These are phyloP conservation scores for Dryadomyces quercivorus DNA, from an alignment of 2,329 filamentous ascomycete genomes.

Conservation along the genomic window DNA sequence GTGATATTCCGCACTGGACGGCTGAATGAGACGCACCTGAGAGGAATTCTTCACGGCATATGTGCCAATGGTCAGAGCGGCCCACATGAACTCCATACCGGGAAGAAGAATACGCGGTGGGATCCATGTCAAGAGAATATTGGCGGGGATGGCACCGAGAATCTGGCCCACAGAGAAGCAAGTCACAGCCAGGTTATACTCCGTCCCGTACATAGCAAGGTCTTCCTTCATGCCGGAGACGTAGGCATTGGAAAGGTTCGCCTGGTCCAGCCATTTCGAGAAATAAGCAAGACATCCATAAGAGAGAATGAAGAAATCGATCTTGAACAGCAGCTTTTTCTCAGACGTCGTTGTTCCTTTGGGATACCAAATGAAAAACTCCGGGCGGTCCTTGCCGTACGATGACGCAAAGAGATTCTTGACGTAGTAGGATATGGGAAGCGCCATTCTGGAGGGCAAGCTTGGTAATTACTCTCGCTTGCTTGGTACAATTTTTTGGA, in stretches of 20 bases:
- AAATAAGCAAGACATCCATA: constrained; percentile 18
- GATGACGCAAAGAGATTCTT: constrained; percentile 17
- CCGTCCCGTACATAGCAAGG: constrained; percentile 26
- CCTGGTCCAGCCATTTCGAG: constrained; percentile 17
- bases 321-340: constrained; percentile 19
- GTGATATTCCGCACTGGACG: background rate
- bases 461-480: too few relatives aligned
- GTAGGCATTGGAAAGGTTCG: constrained; percentile 27
- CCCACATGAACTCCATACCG: constrained; percentile 9
- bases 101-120: constrained; percentile 8
- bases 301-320: constrained; percentile 19
- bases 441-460: background rate
- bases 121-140: constrained; percentile 13
- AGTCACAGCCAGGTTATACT: constrained; percentile 26
- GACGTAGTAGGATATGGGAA: constrained; percentile 2
- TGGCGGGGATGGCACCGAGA: constrained; percentile 13
- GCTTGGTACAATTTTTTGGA: too few relatives aligned
- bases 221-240: constrained; percentile 33
- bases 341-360: constrained; percentile 12
- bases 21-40: background rate
- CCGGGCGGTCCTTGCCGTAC: constrained; percentile 13
- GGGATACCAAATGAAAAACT: constrained; percentile 18
- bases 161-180: constrained; percentile 15
- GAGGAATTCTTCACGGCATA: constrained; percentile 6
- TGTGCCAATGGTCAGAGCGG: constrained; percentile 13